Conservation (phyloP, 345 rosid genomes). For the Erysimum cheiranthoides region DNA sequence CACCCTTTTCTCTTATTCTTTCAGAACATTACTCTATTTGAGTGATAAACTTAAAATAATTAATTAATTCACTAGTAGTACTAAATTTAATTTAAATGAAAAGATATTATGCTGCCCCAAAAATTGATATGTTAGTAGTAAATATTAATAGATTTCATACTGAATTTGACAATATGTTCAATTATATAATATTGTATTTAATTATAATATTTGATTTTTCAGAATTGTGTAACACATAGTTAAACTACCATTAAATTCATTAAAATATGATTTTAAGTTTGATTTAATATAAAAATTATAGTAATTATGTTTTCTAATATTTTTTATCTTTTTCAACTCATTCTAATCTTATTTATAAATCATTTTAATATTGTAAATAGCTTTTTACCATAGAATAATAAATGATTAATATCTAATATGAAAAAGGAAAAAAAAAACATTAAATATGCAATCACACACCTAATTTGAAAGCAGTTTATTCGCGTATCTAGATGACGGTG, state of each 20-base stretch:
- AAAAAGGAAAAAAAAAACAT: background rate
- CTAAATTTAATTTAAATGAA: background rate
- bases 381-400: background rate
- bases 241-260: background rate
- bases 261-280: background rate
- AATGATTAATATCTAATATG: background rate
- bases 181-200: background rate
- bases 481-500: constrained; percentile 30
- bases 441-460: constrained; percentile 23
- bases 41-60: no score
- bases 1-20: background rate
- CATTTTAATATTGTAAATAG: background rate
- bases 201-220: no score
- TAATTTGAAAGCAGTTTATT: constrained; percentile 37
- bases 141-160: background rate
- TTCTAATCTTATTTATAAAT: background rate
- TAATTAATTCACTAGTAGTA: no score
- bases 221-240: background rate
- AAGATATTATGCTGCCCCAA: background rate
- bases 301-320: no score
- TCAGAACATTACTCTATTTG: background rate
- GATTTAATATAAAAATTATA: background rate
- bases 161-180: background rate
- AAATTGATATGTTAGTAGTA: background rate
- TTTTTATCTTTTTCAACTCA: background rate